Base-by-base conservation (phyloP, 2,329 filamentous ascomycete genomes). In the Mycosphaerella sp. region DNA sequence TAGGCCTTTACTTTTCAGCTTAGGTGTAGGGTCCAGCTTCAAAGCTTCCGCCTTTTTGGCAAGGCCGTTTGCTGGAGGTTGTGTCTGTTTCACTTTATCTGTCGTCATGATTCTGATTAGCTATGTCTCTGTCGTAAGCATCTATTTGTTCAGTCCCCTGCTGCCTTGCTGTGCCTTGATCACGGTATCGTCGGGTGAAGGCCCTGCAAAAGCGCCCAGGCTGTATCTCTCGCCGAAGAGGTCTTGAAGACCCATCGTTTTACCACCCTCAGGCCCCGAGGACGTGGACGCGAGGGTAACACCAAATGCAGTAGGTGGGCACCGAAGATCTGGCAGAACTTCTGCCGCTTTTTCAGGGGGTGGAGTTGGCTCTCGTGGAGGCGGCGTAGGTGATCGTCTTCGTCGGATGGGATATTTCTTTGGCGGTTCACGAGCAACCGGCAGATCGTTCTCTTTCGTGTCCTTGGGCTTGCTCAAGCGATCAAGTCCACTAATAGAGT, bases 1-100 rank as follows among this genome's bases (percentile, higher is more conserved):
- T 17, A 97, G 72, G 52, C 93, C 91, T 69, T 95, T 95, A 68
- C 78, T 81, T 65, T 79, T 83, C 64, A 81, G 70, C 49, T 76
- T 80, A 7, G 61, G 39, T 40, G 55, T 43, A 7, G 57, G 42
- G 29, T 64, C 61, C 9, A 68, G 57, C 44, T 64, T 66, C n/a
- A 68, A 48, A 23, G 57, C 59, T 48, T 64, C 64, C 2, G 66
- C 65, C 51, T 65, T 66, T 60, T 65, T 66, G 31, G 56, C 59
- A 31, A 69, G 45, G 5, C 53, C 61, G 57, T 64, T 64, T 26
- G 41, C 23, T 8, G 49, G 47, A 9, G 58, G 32, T 43, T 55
- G 49, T 43, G 57, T 59, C 26, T 59, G 32, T 53, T 62, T 60
- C 51, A 53, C 41, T 29, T 51, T 55, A 9, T 58, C 64, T 62